Conservation (phyloP, 164 flowering plant species). For the Akebia trifoliata region DNA sequence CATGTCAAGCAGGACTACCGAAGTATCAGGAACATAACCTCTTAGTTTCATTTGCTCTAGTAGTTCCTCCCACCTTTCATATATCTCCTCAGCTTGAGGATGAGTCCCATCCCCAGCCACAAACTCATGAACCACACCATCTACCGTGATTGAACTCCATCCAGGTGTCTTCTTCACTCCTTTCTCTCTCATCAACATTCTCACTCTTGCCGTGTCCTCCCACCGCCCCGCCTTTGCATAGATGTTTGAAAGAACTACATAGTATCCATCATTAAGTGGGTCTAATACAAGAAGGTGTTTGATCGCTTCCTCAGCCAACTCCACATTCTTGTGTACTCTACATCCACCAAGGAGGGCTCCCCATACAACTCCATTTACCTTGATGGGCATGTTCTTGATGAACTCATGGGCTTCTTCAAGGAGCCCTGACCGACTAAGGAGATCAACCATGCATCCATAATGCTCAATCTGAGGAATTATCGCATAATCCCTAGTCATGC, state of each 20-base stretch:
- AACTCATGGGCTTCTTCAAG: constrained; percentile 53
- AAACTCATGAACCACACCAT: constrained; percentile 50
- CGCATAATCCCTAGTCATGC: constrained; percentile 47
- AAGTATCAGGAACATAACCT: constrained; percentile 56
- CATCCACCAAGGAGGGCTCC: constrained; percentile 71
- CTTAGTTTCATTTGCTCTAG: constrained; percentile 33
- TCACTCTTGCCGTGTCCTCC: constrained; percentile 51
- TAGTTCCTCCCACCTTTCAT: constrained; percentile 40
- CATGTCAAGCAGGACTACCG: constrained; percentile 50
- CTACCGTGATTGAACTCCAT: constrained; percentile 48
- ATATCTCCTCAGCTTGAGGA: constrained; percentile 38
- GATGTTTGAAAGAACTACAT: constrained; percentile 56
- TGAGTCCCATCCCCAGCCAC: constrained; percentile 58
- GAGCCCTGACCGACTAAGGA: constrained; percentile 55
- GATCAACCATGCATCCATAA: constrained; percentile 70
- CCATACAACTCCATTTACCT: constrained; percentile 56
- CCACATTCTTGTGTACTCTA: constrained; percentile 48
- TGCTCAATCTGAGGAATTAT: constrained; percentile 50
- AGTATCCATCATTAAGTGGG: constrained; percentile 56
- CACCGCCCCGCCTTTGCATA: constrained; percentile 54
- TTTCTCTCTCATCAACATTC: constrained; percentile 46
- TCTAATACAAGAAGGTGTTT: constrained; percentile 47
- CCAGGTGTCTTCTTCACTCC: constrained; percentile 63
- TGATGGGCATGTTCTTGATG: constrained; percentile 50
- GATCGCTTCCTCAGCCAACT: constrained; percentile 55